These are phyloP conservation scores for Neonectria ditissima DNA, from an alignment of 2,329 filamentous ascomycete genomes.

Conservation along the genomic window DNA sequence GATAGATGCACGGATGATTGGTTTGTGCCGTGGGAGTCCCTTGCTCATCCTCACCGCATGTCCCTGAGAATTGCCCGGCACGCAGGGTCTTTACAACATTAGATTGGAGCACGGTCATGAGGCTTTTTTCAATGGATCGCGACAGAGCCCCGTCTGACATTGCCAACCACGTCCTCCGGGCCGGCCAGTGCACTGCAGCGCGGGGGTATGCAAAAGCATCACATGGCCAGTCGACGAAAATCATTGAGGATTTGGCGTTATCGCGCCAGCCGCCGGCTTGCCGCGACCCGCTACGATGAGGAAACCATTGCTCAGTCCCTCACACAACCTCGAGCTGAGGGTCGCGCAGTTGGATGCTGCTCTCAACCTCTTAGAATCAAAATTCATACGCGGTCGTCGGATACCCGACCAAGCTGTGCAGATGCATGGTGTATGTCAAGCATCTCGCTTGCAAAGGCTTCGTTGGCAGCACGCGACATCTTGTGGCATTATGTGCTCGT, in stretches of 20 bases:
- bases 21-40: constrained; percentile 32
- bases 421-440: constrained; percentile 33
- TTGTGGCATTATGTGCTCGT: constrained; percentile 13
- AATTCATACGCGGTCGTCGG: constrained; percentile 12
- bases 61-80: constrained; percentile 31
- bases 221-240: constrained; percentile 17
- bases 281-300: constrained; percentile 2
- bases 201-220: constrained; percentile 27
- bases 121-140: constrained; percentile 36
- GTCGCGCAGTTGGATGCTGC: constrained; percentile 10
- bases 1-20: constrained; percentile 38
- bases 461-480: constrained; percentile 16
- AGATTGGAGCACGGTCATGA: constrained; percentile 32
- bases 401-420: constrained; percentile 20
- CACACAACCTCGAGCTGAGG: constrained; percentile 9
- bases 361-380: background rate
- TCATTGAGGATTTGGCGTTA: constrained; percentile 16
- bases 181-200: constrained; percentile 25
- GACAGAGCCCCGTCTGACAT: constrained; percentile 20
- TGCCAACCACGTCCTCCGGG: constrained; percentile 15
- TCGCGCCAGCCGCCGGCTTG: constrained; percentile 16
- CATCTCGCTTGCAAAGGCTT: constrained; percentile 16
- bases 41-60: constrained; percentile 42
- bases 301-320: constrained; percentile 14
- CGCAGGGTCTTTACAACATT: constrained; percentile 26